phyloP scores from a whole-genome alignment of 1,284 basidiomycete genomes.

The Rhodotorula sp. region DNA sequence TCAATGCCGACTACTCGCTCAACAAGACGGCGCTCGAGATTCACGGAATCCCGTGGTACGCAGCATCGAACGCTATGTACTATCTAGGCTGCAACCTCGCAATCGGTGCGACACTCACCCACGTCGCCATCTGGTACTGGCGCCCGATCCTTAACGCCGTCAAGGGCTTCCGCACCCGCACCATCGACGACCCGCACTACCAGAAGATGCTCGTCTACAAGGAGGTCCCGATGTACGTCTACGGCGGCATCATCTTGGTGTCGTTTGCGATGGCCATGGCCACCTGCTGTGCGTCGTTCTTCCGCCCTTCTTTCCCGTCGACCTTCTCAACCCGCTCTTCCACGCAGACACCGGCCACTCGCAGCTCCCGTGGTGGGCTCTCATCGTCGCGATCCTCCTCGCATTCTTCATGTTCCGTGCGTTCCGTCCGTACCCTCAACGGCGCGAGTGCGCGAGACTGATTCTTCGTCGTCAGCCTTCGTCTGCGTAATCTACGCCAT shows the following conservation, averaged over 20 bases:
- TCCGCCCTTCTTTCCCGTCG: not conserved
- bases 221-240: conserved; percentile 67
- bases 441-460: conserved; percentile 57
- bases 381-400: conserved; percentile 55
- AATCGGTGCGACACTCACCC: conserved; percentile 54
- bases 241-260: conserved; percentile 61
- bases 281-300: conserved; percentile 5
- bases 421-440: conserved; percentile 52
- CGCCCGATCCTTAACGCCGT: conserved; percentile 56
- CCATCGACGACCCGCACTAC: conserved; percentile 61
- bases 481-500: conserved; percentile 61
- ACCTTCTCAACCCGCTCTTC: not conserved
- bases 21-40: conserved; percentile 60
- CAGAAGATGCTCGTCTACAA: conserved; percentile 56
- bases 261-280: conserved; percentile 57
- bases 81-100: conserved; percentile 42
- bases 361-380: conserved; percentile 64
- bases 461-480: conserved; percentile 58
- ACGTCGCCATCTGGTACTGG: conserved; percentile 63
- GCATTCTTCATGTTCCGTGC: not conserved
- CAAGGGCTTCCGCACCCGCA: conserved; percentile 47
- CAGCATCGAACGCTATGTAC: conserved; percentile 30
- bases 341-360: conserved; percentile 56
- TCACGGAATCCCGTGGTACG: conserved; percentile 39
- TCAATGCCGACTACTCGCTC: conserved; percentile 83